Evolutionary conservation across 2,329 filamentous ascomycete genomes (phyloP).

Genomic region (Aspergillus pseudoviridinutans): DNA sequence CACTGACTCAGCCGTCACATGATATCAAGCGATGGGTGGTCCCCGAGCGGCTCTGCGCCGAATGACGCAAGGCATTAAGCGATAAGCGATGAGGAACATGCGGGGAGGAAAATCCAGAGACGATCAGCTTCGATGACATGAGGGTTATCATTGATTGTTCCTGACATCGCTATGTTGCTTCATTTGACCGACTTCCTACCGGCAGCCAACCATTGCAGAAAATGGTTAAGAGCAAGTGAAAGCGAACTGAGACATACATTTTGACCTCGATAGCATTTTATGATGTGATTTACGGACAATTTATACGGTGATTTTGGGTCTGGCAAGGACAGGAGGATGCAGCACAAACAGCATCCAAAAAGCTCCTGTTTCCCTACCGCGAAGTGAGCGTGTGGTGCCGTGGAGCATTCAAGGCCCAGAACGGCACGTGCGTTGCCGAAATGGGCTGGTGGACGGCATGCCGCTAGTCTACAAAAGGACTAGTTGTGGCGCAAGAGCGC

Average conservation of each 20-base stretch:
- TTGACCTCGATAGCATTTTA: background rate
- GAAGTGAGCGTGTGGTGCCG: constrained; percentile 1
- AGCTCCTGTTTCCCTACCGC: background rate
- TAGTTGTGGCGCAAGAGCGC: background rate
- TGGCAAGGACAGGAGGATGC: background rate
- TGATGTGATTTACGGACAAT: background rate
- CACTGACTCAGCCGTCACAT: constrained; percentile 21
- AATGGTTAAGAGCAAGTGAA: background rate
- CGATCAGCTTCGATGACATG: constrained; percentile 30
- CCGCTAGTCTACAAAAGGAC: background rate
- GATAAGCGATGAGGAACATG: constrained; percentile 15
- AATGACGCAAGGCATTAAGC: constrained; percentile 8
- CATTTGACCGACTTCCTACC: background rate
- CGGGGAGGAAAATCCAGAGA: constrained; percentile 26
- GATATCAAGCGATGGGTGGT: constrained; percentile 11
- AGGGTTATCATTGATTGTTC: background rate
- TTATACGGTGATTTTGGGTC: background rate
- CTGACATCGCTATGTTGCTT: background rate
- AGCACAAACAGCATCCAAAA: background rate
- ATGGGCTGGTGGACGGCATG: background rate
- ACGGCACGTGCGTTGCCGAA: background rate
- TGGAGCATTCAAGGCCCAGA: background rate
- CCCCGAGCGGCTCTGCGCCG: constrained; percentile 9
- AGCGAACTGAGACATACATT: background rate
- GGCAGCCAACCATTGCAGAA: background rate